Percentiles rank a stretch among this genome's conserved stretches.
These are phyloP conservation scores for Coccomyxa sp. DNA, from an alignment of 139 green algal genomes.

Conservation along the genomic window DNA sequence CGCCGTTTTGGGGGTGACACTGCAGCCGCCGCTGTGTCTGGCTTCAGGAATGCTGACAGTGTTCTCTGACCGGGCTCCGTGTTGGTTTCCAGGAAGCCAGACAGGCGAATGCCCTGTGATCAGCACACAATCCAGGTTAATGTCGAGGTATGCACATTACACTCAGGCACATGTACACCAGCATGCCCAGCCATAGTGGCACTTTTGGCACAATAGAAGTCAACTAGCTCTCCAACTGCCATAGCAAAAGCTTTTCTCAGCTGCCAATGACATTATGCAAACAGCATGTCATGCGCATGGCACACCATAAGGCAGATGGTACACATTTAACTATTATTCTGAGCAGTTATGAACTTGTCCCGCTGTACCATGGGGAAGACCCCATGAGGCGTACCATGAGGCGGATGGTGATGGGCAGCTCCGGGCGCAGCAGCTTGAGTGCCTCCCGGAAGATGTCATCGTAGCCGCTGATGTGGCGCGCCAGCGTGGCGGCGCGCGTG, in stretches of 20 bases:
- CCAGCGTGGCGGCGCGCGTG: constrained; percentile 41
- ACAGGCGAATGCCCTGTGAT: constrained; percentile 47
- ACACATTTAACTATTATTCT: not conserved
- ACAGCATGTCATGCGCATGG: not conserved
- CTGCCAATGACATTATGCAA: not conserved
- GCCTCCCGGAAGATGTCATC: constrained; percentile 54
- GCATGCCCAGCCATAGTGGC: not conserved
- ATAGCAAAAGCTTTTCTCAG: not conserved
- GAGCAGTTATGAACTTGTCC: too few relatives aligned
- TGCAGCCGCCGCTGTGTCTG: not conserved
- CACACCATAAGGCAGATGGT: constrained; percentile 16
- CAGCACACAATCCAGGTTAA: not conserved
- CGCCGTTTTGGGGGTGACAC: not conserved
- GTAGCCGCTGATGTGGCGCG: constrained; percentile 35
- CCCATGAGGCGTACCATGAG: constrained; percentile 73
- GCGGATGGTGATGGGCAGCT: constrained; percentile 68
- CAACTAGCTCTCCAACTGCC: not conserved
- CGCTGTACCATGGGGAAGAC: constrained; percentile 31
- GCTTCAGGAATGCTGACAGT: not conserved
- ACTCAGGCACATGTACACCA: not conserved
- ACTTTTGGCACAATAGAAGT: not conserved
- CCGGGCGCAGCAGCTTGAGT: constrained; percentile 58
- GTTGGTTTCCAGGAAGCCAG: constrained; percentile 45
- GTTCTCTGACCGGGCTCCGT: not conserved
- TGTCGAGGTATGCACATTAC: not conserved